Conservation (phyloP, 2,329 filamentous ascomycete genomes). For the Drechmeria coniospora region DNA sequence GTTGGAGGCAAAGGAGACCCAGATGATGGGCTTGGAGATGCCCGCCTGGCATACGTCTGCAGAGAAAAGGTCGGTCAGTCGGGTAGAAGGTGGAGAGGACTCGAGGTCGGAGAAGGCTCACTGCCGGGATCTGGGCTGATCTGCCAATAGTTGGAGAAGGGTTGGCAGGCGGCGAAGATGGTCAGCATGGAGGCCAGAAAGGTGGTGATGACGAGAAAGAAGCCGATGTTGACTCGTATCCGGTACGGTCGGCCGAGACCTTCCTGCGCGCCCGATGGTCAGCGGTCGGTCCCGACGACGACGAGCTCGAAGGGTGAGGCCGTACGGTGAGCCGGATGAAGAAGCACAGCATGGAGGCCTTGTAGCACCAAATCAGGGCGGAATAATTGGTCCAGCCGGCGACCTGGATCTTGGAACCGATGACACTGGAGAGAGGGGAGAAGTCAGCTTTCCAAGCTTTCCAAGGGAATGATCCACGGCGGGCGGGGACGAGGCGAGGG, state of each 20-base stretch:
- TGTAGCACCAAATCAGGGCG: slow-evolving; percentile 37
- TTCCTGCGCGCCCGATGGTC: slow-evolving; percentile 11
- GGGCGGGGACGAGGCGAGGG: neutral
- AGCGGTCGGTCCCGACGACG: neutral
- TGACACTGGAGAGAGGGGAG: slow-evolving; percentile 18
- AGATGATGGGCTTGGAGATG: slow-evolving; percentile 33
- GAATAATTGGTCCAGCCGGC: slow-evolving; percentile 40
- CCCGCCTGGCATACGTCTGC: slow-evolving; percentile 31
- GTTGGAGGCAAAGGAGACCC: slow-evolving; percentile 35
- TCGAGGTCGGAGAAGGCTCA: too few relatives aligned
- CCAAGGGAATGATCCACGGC: neutral
- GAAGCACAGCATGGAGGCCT: slow-evolving; percentile 39
- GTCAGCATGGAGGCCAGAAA: slow-evolving; percentile 33
- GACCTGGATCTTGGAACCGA: slow-evolving; percentile 41
- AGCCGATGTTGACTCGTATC: slow-evolving; percentile 32
- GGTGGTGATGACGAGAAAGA: slow-evolving; percentile 29
- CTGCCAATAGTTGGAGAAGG: slow-evolving; percentile 40
- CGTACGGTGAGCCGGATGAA: slow-evolving; percentile 33
- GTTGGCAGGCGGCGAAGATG: slow-evolving; percentile 35
- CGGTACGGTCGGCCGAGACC: slow-evolving; percentile 25
- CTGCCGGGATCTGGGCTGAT: slow-evolving; percentile 41
- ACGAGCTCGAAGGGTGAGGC: neutral
- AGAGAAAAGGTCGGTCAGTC: neutral
- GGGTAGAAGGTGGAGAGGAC: neutral
- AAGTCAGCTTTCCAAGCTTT: too few relatives aligned